Conservation (phyloP, 805 yeast genomes). For the Candida odintsovae region DNA sequence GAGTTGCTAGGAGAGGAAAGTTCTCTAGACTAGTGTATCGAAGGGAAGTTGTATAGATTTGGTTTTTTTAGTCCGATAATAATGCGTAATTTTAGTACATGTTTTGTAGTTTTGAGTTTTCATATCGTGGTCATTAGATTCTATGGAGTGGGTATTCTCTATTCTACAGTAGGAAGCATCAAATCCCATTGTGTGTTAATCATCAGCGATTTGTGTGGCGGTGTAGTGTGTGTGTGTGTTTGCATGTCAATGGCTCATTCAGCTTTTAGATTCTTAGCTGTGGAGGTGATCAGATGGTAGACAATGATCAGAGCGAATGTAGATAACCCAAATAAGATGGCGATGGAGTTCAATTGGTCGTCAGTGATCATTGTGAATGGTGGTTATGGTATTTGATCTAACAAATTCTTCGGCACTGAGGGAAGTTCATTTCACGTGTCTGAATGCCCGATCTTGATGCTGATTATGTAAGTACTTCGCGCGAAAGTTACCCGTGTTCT, state of each 20-base stretch:
- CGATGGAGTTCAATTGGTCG: conserved; percentile 67
- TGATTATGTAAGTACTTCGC: not conserved
- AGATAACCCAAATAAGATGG: conserved; percentile 64
- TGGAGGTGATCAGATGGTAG: conserved; percentile 62
- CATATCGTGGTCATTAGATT: not conserved
- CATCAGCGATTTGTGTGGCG: not conserved
- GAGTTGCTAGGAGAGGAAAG: conserved; percentile 40
- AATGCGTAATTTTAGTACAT: not conserved
- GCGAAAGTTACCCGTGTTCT: not conserved
- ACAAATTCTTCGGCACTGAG: too few species aligned
- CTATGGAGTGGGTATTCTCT: not conserved
- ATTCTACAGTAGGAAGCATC: not conserved
- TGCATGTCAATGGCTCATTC: not conserved
- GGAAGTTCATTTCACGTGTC: not conserved
- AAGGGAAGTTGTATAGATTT: not conserved
- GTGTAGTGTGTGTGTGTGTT: not conserved
- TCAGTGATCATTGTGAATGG: conserved; percentile 66
- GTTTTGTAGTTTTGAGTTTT: not conserved
- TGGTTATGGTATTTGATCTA: not conserved
- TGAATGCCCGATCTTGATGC: not conserved
- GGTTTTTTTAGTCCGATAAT: not conserved
- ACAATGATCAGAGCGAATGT: conserved; percentile 66
- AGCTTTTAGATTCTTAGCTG: conserved; percentile 21
- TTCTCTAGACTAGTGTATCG: conserved; percentile 3
- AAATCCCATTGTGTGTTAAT: not conserved